phyloP scores from a whole-genome alignment of 228 moss, liverwort and hornwort species.

The Sphagnum magellanicum region DNA sequence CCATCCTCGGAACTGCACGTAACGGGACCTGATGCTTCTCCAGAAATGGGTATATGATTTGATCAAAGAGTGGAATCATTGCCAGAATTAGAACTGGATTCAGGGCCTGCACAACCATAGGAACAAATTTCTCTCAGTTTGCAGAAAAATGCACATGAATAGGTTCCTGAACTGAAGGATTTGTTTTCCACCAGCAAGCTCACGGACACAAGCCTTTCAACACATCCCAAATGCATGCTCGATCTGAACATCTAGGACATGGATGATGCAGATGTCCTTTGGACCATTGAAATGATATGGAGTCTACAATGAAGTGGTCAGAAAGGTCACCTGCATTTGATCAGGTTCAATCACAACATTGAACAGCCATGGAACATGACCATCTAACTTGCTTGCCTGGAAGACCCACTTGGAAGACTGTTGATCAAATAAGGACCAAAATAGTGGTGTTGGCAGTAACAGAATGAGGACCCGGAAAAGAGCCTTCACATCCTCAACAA shows the following conservation, averaged over 20 bases:
- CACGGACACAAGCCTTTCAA: neutral
- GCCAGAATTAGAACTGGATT: constrained; percentile 70
- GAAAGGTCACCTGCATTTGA: constrained; percentile 81
- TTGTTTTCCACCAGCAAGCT: neutral
- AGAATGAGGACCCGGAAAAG: constrained; percentile 71
- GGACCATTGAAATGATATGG: too few relatives aligned
- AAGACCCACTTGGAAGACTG: constrained; percentile 97
- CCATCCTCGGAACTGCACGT: constrained; percentile 75
- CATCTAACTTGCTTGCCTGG: constrained; percentile 60
- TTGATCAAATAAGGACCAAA: constrained; percentile 92
- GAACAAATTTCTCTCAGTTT: neutral
- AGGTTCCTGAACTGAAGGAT: neutral
- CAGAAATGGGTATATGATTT: constrained; percentile 73
- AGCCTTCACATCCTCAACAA: constrained; percentile 83
- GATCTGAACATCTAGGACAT: neutral
- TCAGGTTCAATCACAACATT: constrained; percentile 65
- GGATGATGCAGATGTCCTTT: too few relatives aligned
- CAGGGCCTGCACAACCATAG: constrained; percentile 46
- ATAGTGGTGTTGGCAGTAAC: constrained; percentile 73
- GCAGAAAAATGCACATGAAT: neutral
- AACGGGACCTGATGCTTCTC: constrained; percentile 53
- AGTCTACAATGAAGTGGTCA: neutral
- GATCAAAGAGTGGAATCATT: constrained; percentile 87
- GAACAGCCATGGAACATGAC: constrained; percentile 60
- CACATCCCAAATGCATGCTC: neutral